phyloP scores from a whole-genome alignment of 2,329 filamentous ascomycete genomes.

The Gliomastix tumulicola region DNA sequence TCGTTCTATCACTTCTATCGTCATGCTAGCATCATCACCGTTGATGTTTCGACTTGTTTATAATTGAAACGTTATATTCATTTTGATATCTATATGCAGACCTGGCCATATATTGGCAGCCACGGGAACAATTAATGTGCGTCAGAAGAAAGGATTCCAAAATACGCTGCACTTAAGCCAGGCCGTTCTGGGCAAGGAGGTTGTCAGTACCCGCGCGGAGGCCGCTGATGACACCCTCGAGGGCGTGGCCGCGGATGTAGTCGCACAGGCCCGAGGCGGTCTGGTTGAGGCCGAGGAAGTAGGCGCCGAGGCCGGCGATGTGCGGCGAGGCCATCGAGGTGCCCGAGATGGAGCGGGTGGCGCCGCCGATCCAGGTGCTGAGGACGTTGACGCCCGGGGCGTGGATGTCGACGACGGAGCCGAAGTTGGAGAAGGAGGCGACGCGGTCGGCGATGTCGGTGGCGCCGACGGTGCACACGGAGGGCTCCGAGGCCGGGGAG shows the following conservation, averaged over 20 bases:
- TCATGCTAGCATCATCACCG: too few species aligned
- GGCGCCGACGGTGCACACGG: constrained; percentile 42
- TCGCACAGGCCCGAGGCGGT: constrained; percentile 26
- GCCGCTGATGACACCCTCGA: constrained; percentile 25
- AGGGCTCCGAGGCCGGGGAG: constrained; percentile 40
- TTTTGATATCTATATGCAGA: too few species aligned
- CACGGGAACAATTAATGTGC: too few species aligned
- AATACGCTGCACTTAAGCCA: not conserved
- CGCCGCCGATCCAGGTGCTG: constrained; percentile 35
- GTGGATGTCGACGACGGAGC: constrained; percentile 35
- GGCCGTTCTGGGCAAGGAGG: constrained; percentile 23
- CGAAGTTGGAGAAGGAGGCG: constrained; percentile 45
- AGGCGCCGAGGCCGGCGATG: constrained; percentile 54
- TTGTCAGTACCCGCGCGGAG: constrained; percentile 23
- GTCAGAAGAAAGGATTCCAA: too few species aligned
- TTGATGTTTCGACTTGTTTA: too few species aligned
- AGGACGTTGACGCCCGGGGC: constrained; percentile 40
- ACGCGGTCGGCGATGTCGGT: constrained; percentile 30
- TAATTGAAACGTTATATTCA: too few species aligned
- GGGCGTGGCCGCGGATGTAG: constrained; percentile 29
- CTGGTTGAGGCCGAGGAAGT: constrained; percentile 45
- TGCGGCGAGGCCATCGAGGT: constrained; percentile 57
- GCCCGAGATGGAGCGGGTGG: constrained; percentile 34
- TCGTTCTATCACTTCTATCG: too few species aligned
- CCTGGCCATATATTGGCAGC: too few species aligned